Percentiles rank a stretch among this genome's conserved stretches.
Conservation (phyloP, 2,329 filamentous ascomycete species). For the Arthrobotrys musiformis region DNA sequence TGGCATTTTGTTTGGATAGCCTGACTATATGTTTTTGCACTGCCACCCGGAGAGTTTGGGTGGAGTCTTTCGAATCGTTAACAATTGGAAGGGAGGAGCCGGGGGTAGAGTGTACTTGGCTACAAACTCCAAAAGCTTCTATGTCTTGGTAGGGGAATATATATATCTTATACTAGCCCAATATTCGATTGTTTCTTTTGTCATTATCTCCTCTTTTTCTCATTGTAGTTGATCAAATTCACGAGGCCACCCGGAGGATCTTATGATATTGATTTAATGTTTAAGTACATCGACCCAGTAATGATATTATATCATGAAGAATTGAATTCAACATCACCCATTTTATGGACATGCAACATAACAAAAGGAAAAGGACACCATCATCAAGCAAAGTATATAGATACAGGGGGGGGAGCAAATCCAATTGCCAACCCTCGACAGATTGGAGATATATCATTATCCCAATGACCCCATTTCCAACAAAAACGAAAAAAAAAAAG, state of each 20-base stretch:
- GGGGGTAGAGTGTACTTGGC: too few species aligned
- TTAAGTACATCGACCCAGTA: too few species aligned
- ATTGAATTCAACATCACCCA: not conserved
- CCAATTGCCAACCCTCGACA: not conserved
- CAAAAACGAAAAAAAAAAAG: not conserved
- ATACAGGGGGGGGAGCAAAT: not conserved
- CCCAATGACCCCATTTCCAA: not conserved
- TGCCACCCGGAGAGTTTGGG: conserved; percentile 15
- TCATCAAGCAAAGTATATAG: not conserved
- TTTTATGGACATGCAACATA: conserved; percentile 2
- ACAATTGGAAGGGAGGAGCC: not conserved
- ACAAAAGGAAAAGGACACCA: not conserved
- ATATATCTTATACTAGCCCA: too few species aligned
- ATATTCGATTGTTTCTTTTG: too few species aligned
- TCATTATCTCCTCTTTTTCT: too few species aligned
- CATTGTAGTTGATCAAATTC: too few species aligned
- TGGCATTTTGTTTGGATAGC: not conserved
- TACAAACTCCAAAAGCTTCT: too few species aligned
- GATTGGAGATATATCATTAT: not conserved
- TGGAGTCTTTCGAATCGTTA: not conserved
- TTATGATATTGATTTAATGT: too few species aligned
- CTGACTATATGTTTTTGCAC: too few species aligned
- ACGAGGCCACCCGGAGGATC: too few species aligned
- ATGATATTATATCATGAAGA: not conserved
- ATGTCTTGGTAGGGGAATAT: too few species aligned